Conservation (phyloP, 495 filamentous ascomycete genomes). For the Tetracladium setigerum region DNA sequence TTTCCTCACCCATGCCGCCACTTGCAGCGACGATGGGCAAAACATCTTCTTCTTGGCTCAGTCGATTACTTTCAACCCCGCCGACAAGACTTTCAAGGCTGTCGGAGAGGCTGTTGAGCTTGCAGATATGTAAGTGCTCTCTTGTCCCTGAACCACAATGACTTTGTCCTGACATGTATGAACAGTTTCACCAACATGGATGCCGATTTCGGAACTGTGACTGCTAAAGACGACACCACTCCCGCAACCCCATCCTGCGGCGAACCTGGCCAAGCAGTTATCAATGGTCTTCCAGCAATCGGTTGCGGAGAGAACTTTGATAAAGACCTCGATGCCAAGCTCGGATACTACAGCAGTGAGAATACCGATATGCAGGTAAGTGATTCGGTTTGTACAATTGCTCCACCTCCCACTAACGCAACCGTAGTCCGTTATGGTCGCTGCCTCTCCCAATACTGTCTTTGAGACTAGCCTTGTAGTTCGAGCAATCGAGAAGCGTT, state of each 20-base stretch:
- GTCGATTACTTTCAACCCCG: conserved; percentile 3
- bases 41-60: conserved; percentile 14
- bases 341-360: conserved; percentile 11
- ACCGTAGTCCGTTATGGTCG: too few relatives aligned
- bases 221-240: neutral
- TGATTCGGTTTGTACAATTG: neutral
- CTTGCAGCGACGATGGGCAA: conserved; percentile 10
- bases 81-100: neutral
- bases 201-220: conserved; percentile 9
- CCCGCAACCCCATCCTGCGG: conserved; percentile 1
- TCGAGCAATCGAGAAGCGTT: too few relatives aligned
- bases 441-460: too few relatives aligned
- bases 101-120: conserved; percentile 6
- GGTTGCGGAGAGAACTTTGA: conserved; percentile 11
- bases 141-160: too few relatives aligned
- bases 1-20: conserved; percentile 9
- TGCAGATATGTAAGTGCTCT: too few relatives aligned
- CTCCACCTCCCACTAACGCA: too few relatives aligned
- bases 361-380: neutral
- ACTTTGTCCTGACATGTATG: too few relatives aligned
- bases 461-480: too few relatives aligned
- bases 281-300: conserved; percentile 13
- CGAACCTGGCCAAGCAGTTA: neutral
- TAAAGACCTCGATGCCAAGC: conserved; percentile 10
- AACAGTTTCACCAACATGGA: conserved; percentile 5